phyloP scores from a whole-genome alignment of 148 eudicot genomes.

The Chenopodium formosanum region DNA sequence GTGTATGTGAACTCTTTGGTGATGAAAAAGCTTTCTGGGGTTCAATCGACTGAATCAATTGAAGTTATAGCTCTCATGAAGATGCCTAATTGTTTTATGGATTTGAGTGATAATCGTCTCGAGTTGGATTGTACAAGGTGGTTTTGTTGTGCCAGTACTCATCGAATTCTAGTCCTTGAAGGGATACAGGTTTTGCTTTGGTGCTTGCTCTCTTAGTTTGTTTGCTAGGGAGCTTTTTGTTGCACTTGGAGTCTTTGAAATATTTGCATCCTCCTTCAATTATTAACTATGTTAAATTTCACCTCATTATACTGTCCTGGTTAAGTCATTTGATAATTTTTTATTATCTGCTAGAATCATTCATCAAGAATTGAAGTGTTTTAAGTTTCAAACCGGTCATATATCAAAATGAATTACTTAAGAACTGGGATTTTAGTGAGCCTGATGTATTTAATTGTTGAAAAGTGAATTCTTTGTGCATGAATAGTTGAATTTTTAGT shows the following conservation, averaged over 20 bases:
- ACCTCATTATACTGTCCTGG: not conserved
- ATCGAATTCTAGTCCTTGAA: conserved; percentile 85
- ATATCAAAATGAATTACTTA: not conserved
- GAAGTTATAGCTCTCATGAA: conserved; percentile 74
- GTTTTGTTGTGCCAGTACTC: conserved; percentile 38
- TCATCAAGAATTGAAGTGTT: not conserved
- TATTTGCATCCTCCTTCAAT: conserved; percentile 1
- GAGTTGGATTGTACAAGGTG: conserved; percentile 43
- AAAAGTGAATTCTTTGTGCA: not conserved
- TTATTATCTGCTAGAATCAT: not conserved
- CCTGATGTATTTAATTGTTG: not conserved
- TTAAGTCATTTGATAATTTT: not conserved
- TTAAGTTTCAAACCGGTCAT: not conserved
- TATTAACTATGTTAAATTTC: not conserved
- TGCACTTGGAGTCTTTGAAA: not conserved
- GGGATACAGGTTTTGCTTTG: conserved; percentile 69
- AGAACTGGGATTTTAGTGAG: not conserved
- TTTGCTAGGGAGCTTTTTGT: not conserved
- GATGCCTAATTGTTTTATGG: conserved; percentile 56
- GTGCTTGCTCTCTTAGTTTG: conserved; percentile 6
- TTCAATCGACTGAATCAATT: conserved; percentile 77
- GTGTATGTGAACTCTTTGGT: conserved; percentile 63
- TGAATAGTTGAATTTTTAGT: not conserved
- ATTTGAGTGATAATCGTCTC: conserved; percentile 36
- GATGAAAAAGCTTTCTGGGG: conserved; percentile 81